A percentile compares a stretch with the other conserved stretches of the same genome.
Evolutionary conservation across 129 eudicot species (phyloP).

Genomic region (Saposhnikovia divaricata): DNA sequence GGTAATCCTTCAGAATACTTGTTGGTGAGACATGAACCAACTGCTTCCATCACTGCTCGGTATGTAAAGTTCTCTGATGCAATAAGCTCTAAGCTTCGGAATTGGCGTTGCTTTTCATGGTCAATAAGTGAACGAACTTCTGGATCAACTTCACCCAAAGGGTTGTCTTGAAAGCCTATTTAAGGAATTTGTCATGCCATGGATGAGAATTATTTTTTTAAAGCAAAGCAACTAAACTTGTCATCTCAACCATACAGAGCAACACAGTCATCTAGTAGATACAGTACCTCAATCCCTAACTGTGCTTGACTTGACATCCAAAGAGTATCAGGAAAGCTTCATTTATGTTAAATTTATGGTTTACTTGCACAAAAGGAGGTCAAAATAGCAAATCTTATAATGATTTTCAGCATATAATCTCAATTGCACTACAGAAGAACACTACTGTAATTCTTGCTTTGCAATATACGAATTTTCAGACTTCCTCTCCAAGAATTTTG

Average conservation of each 20-base stretch:
- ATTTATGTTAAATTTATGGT: no score
- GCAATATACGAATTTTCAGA: background rate
- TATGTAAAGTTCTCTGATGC: constrained; percentile 97
- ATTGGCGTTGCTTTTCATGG: constrained; percentile 83
- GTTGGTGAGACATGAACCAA: constrained; percentile 93
- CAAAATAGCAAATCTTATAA: background rate
- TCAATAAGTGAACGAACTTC: constrained; percentile 63
- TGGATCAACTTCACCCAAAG: constrained; percentile 64
- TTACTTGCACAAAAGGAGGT: background rate
- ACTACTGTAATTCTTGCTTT: background rate
- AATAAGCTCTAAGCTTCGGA: constrained; percentile 80
- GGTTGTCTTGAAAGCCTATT: constrained; percentile 59
- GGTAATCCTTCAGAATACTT: constrained; percentile 97
- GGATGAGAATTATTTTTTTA: constrained; percentile 7
- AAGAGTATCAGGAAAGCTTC: no score
- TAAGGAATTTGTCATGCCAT: constrained; percentile 5
- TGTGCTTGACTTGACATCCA: no score
- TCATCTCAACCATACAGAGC: background rate
- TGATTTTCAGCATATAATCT: background rate
- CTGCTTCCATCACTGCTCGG: constrained; percentile 98
- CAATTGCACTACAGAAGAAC: background rate
- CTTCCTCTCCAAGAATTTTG: background rate
- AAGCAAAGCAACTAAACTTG: no score
- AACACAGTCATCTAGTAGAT: background rate
- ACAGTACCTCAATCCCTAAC: background rate